A percentile compares a stretch with the other conserved stretches of the same genome.
These are phyloP conservation scores for Collybiopsis luxurians DNA, from an alignment of 768 basidiomycete genomes.

Conservation along the genomic window DNA sequence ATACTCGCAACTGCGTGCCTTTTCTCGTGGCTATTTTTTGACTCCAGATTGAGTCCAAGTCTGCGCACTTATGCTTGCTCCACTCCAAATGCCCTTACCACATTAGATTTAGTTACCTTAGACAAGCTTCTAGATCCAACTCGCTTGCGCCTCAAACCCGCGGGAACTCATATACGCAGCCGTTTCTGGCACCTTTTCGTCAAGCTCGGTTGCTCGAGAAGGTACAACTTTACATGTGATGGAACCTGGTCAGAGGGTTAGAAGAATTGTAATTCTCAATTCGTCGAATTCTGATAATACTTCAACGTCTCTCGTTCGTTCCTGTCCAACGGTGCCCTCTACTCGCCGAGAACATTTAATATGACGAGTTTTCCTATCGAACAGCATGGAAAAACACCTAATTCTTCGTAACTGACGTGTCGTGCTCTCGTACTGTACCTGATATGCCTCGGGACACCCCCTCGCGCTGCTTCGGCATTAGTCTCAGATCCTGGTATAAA, in stretches of 20 bases:
- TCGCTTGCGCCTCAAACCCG: not conserved
- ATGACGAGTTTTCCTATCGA: not conserved
- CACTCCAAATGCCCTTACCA: not conserved
- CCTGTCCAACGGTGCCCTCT: not conserved
- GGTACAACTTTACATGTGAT: no score
- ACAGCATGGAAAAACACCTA: not conserved
- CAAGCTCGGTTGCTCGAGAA: no score
- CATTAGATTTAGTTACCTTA: not conserved
- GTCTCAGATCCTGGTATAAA: not conserved
- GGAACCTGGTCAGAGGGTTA: no score
- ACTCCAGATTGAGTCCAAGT: no score
- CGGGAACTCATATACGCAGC: not conserved
- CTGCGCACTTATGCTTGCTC: no score
- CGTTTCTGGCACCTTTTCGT: no score
- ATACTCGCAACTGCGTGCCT: no score
- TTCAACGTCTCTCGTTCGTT: not conserved
- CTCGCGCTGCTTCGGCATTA: not conserved
- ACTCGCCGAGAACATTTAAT: not conserved
- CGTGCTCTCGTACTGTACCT: not conserved
- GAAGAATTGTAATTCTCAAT: no score
- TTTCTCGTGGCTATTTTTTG: no score
- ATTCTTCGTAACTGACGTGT: constrained; percentile 1
- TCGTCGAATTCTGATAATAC: no score
- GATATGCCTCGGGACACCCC: not conserved
- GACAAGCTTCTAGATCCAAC: not conserved